Percentiles rank a stretch among this genome's conserved stretches.
These are phyloP conservation scores for Coprinellus aureogranulatus DNA, from an alignment of 768 basidiomycete genomes.

Conservation along the genomic window DNA sequence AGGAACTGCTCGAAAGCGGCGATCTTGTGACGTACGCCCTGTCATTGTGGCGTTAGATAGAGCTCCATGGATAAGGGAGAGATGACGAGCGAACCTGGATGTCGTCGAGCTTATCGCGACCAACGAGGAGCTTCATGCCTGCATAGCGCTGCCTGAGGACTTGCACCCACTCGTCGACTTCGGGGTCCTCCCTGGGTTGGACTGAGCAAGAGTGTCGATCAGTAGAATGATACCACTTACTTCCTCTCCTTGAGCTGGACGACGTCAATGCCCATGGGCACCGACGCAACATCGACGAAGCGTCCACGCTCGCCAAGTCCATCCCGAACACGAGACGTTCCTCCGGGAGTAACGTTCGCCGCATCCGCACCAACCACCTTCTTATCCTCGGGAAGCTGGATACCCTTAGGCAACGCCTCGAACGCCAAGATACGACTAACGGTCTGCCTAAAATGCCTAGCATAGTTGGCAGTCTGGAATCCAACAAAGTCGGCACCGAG, in stretches of 20 bases:
- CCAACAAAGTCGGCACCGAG: slow-evolving; percentile 92
- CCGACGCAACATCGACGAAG: slow-evolving; percentile 85
- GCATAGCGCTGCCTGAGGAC: slow-evolving; percentile 77
- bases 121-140: slow-evolving; percentile 85
- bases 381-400: slow-evolving; percentile 52
- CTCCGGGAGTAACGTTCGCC: slow-evolving; percentile 5
- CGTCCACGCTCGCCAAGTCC: slow-evolving; percentile 41
- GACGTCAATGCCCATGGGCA: slow-evolving; percentile 21
- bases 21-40: slow-evolving; percentile 81
- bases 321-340: slow-evolving; percentile 22
- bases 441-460: slow-evolving; percentile 83
- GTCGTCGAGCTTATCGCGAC: slow-evolving; percentile 85
- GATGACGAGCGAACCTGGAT: slow-evolving; percentile 48
- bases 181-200: slow-evolving; percentile 58
- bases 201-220: not conserved
- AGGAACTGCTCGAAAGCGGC: slow-evolving; percentile 81
- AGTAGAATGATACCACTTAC: no score
- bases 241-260: no score
- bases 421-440: slow-evolving; percentile 75
- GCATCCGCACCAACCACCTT: slow-evolving; percentile 14
- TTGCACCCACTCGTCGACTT: slow-evolving; percentile 81
- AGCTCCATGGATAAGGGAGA: not conserved
- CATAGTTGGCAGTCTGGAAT: slow-evolving; percentile 85
- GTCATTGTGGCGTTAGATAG: not conserved
- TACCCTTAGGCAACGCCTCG: slow-evolving; percentile 81